Evolutionary conservation across 768 basidiomycete species (phyloP), one percentile per base, ranked within the genome.

Genomic region (Tylopilus intermedius): DNA sequence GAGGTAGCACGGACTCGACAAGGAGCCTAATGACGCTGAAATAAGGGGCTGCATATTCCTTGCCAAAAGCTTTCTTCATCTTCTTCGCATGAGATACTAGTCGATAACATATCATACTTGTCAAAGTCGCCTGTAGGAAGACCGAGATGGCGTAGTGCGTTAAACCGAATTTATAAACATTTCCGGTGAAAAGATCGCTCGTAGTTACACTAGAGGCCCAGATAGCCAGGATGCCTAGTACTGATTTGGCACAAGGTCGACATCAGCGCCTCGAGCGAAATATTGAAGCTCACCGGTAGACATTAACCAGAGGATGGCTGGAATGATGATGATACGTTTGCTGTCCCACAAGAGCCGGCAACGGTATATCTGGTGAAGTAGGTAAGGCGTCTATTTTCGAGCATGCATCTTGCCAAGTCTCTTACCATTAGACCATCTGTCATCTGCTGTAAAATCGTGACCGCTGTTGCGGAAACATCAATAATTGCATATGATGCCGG

Each of bases 261-360:
- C 24, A 24, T 24, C 24, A 24, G 24, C 24, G 24, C 24, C 24
- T 3, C 24, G 5, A 24, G 24, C 24, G 5, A 24, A 24, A 24
- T 24, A 18, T 24, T 24, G 5, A 24, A 24, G 24, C 24, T 24
- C 24, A 24, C 24, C 5, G 5, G 24, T 5, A 24, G 24, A 24
- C 5, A 24, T 24, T 5, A 24, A 24, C 24, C 24, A 24, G 24
- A 24, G 24, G 24, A 24, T 3, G 24, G 24, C 5, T 24, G 24
- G 24, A 24, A 24, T 24, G 24, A 24, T 24, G 5, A 24, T 24
- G 24, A 24, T 24, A 24, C 24, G 24, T 24, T 24, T 33, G 45
- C 47, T 51, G 11, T 58, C 6, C 72, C 71, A 75, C 9, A 74
- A 54, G 27, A 71, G 55, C 18, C 54, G 67, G 49, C 70, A 71